Evolutionary conservation across 345 rosid species (phyloP).

Genomic region (Brassica nigra): DNA sequence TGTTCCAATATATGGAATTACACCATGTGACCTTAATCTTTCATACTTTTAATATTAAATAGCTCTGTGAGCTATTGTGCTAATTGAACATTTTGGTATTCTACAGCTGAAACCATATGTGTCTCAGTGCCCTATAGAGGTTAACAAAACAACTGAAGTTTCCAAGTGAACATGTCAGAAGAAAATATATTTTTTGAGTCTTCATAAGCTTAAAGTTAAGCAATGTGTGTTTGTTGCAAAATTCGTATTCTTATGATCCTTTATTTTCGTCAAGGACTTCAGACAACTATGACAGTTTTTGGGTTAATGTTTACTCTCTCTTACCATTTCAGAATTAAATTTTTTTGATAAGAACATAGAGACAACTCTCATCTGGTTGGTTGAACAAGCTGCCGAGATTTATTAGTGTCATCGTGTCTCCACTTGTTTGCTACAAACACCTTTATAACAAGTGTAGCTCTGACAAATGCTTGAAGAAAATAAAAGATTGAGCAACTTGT

Average conservation of each 20-base stretch:
- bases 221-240: neutral
- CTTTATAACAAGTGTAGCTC: no score
- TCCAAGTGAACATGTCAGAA: conserved; percentile 18
- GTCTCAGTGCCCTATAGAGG: conserved; percentile 6
- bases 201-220: neutral
- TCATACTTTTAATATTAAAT: neutral
- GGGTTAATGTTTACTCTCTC: no score
- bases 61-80: neutral
- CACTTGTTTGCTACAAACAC: no score
- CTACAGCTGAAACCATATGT: conserved; percentile 34
- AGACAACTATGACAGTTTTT: neutral
- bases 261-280: neutral
- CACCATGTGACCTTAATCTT: neutral
- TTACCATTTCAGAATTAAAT: no score
- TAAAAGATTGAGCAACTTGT: no score
- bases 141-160: conserved; percentile 16
- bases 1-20: no score
- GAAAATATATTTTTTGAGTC: neutral
- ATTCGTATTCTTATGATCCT: neutral
- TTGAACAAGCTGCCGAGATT: no score
- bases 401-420: no score
- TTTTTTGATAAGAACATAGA: no score
- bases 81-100: neutral
- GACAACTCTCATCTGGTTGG: no score
- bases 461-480: no score